Conservation (phyloP, 2,329 filamentous ascomycete genomes). For the Fusarium subglutinans region DNA sequence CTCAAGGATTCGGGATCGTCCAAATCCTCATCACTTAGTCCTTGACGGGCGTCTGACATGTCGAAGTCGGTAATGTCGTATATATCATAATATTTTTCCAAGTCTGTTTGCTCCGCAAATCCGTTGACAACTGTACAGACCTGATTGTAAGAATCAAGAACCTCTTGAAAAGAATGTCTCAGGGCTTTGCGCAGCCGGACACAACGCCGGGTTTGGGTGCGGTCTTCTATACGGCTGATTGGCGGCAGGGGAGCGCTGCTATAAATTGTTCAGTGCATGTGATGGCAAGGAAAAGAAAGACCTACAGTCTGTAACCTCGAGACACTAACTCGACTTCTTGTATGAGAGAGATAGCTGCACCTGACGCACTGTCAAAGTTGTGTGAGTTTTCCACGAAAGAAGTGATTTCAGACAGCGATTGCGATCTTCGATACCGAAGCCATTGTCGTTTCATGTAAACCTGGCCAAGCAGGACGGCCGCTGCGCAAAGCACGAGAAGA, state of each 20-base stretch:
- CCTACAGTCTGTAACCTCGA: conserved; percentile 85
- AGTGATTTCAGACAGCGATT: conserved; percentile 75
- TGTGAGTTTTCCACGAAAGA: conserved; percentile 78
- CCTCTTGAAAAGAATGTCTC: conserved; percentile 72
- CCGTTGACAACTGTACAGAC: conserved; percentile 74
- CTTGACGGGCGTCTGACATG: conserved; percentile 73
- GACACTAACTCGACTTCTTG: conserved; percentile 97
- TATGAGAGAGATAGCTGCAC: conserved; percentile 81
- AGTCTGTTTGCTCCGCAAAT: conserved; percentile 80
- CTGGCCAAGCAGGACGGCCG: conserved; percentile 67
- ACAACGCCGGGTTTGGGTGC: conserved; percentile 81
- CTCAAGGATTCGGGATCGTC: conserved; percentile 83
- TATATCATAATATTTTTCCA: conserved; percentile 93
- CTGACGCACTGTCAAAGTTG: conserved; percentile 80
- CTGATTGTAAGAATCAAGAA: conserved; percentile 77
- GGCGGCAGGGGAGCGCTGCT: conserved; percentile 91
- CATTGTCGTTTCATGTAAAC: conserved; percentile 81
- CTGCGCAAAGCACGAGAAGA: conserved; percentile 62
- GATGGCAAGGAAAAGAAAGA: conserved; percentile 15
- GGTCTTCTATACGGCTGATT: conserved; percentile 90
- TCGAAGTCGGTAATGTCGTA: conserved; percentile 82
- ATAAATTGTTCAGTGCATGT: conserved; percentile 6
- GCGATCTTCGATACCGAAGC: conserved; percentile 79
- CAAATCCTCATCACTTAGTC: conserved; percentile 72
- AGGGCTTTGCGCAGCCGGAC: conserved; percentile 81